Base-by-base conservation (phyloP, 2,329 filamentous ascomycete species). In the Exophiala lecanii-corni region DNA sequence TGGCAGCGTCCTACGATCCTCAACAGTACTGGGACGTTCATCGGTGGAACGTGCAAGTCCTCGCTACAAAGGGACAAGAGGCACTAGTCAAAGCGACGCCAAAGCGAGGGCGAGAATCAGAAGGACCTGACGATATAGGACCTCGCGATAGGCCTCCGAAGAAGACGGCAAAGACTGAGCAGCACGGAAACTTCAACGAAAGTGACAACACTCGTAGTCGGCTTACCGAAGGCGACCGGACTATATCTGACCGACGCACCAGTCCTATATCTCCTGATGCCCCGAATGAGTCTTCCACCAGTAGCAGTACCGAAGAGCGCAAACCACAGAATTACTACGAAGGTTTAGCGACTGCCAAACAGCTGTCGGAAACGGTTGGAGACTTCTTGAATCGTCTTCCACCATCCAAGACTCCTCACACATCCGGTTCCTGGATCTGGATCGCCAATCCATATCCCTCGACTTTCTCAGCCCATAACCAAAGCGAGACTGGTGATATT, bases 301-400 rank as follows among this genome's bases (percentile, higher is more conserved):
- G 7, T 12, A 26, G 23, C 23, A 6, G 12, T 6, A 26, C 36
- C n/a, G 45, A 20, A 38, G 50, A 5, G 49, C 39, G 19, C 43
- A 32, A 36, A 38, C 62, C 76, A 2, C 72, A 78, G 63, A 85
- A 86, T 57, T 72, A 73, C 2, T 80, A 79, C 52, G 71, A 77
- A 43, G 77, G 75, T 23, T 45, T 71, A 1, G 40, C 61, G 1
- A 61, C 57, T 49, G 80, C 76, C 18, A 80, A 82, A 69, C 82
- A 84, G 59, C 69, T 81, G 19, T 67, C 67, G 1, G 85, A 89
- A 58, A 75, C 74, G 0, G 65, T 84, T 1, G 63, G 76, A 5
- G 72, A 75, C 1, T 94, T 94, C 55, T 63, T 92, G 2, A 47
- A 65, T 6, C 79, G 86, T 6, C 69, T 89, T 0, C 82, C 83